Base-by-base conservation (phyloP, 176 grass and related monocot genomes). In the Poa annua region DNA sequence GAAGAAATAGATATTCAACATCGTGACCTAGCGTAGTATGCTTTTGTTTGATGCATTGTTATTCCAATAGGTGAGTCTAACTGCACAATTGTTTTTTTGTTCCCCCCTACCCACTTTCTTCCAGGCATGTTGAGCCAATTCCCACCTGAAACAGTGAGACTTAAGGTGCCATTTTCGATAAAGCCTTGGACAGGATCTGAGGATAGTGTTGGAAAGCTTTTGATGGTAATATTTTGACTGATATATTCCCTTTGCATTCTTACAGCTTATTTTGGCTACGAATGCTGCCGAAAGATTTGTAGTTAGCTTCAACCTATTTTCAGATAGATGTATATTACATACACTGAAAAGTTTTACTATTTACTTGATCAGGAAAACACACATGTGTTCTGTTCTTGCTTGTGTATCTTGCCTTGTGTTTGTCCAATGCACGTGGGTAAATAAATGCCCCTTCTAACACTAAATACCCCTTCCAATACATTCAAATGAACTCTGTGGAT, bases 181-280 rank as follows among this genome's bases (percentile, higher is more conserved):
- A 85, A 81, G 71, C 93, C 96, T 84, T 99, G 93, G 96, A 85
- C 36, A 38, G 79, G 83, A 87, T 96, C 93, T 12, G 93, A 99
- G 77, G 87, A 99, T 77, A 88, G 87, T 71, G 76, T 93, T 79
- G 96, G 91, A 79, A 99, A 96, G 80, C 87, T 99, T 87, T 86
- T 99, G 78, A 99, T 96, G 96, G 96, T 99, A 93, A 73, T 70
- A 11, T 21, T 65, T 39, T 86, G 67, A 48, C 29, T 71, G 56
- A 72, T 77, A 49, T 71, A 44, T 86, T 57, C 39, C 17, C 86
- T 19, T 60, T 82, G 15, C 60, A 79, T 81, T 50, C 48, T 77
- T 83, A 66, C 29, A 84, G 72, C 12, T 53, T 83, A 72, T 83
- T 38, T 84, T 34, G 22, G 42, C 50, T 71, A 21, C 12, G 34